Evolutionary conservation across 1,284 basidiomycete species (phyloP), one percentile per base, ranked within the genome.

Genomic region (Porphyrellus sp.): DNA sequence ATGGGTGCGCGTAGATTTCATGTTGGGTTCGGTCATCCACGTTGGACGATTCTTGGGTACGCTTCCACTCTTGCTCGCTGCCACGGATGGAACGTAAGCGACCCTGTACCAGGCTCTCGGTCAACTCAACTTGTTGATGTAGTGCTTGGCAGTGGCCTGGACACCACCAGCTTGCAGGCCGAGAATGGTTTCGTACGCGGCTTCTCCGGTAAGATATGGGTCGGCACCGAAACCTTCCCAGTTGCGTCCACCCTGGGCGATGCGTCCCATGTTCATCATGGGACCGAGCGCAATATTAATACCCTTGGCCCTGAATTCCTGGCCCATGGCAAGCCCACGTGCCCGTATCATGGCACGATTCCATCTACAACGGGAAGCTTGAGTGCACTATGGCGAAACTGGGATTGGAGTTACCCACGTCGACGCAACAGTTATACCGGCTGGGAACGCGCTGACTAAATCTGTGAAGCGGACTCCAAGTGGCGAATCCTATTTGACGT

Each of bases 221-320:
- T 85, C 82, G 12, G 76, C 77, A 48, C 84, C 79, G 57, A 84
- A 85, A 25, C 82, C 80, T 66, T 85, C 89, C 84, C 85, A 92
- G 64, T 79, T 86, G 28, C 89, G 78, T 2, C 90, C 89, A 11
- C 72, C 78, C 57, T 78, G 59, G 7, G 60, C 56, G 25, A 63
- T 49, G 30, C 57, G 53, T 54, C 80, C 81, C 53, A 83, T 75
- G 61, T 83, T 81, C 72, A 82, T 70, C 47, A 78, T 75, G 3
- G 86, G 83, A 8, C 87, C 85, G 3, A 83, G 70, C 35, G 71
- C 73, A 21, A 82, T 74, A 61, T 93, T 79, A 39, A 83, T 78
- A 24, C 91, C 91, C 69, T 92, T 91, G 24, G 77, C 80, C 40
- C 80, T 75, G 67, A 83, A 85, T 70, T 93, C 90, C 46, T 82